Evolutionary conservation across 139 green algal species (phyloP).

Genomic region (Volvox africanus): DNA sequence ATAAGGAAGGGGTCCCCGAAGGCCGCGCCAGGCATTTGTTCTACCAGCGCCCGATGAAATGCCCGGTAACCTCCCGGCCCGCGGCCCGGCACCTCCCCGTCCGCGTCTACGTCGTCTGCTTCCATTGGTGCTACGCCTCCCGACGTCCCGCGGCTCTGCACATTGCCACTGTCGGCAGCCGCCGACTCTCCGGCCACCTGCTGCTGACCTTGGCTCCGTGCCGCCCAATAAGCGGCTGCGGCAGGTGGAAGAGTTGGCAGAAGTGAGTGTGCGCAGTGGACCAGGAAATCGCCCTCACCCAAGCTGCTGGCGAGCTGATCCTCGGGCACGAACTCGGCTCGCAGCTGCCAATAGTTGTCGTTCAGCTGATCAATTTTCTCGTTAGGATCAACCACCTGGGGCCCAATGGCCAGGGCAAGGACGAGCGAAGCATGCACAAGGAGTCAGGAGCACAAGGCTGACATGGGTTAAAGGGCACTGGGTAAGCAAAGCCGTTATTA

Average conservation of each 20-base stretch:
- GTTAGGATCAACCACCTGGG: conserved; percentile 62
- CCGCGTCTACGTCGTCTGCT: not conserved
- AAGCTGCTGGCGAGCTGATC: conserved; percentile 66
- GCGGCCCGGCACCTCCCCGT: not conserved
- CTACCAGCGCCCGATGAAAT: not conserved
- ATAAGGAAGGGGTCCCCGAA: conserved; percentile 96
- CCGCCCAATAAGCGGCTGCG: not conserved
- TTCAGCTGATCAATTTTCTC: conserved; percentile 79
- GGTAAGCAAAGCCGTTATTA: too few relatives aligned
- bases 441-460: too few relatives aligned
- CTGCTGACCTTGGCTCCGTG: not conserved
- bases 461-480: too few relatives aligned
- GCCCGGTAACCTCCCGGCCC: not conserved
- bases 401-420: too few relatives aligned
- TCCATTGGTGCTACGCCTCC: conserved; percentile 10
- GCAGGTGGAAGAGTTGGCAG: conserved; percentile 15
- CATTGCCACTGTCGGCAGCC: not conserved
- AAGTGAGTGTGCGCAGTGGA: not conserved
- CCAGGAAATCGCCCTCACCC: not conserved
- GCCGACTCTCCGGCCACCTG: not conserved
- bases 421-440: too few relatives aligned
- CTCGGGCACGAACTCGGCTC: conserved; percentile 79
- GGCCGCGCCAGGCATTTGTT: conserved; percentile 45
- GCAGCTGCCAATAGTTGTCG: conserved; percentile 86
- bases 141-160: not conserved